Evolutionary conservation across 441 rosid species (phyloP).

Genomic region (Pelargonium myrrhifolium): DNA sequence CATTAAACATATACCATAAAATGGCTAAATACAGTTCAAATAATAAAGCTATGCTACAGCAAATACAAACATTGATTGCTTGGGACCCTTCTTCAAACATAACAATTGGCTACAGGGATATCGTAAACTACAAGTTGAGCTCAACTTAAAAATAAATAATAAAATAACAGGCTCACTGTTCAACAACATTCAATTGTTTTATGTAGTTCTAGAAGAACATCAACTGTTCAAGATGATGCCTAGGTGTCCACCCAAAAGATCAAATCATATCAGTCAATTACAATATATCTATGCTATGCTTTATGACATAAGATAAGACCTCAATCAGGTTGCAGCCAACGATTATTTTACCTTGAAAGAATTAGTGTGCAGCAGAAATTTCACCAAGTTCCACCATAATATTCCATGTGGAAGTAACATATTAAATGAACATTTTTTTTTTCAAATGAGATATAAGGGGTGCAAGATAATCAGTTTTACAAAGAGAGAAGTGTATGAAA

Average conservation of each 20-base stretch:
- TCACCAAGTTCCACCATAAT: background rate
- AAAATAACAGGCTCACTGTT: background rate
- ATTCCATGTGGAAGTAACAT: background rate
- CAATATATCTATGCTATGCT: background rate
- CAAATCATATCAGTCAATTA: background rate
- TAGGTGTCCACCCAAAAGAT: background rate
- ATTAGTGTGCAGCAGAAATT: background rate
- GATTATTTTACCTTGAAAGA: background rate
- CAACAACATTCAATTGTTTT: background rate
- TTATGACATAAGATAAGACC: background rate
- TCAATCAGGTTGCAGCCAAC: background rate
- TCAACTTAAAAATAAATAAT: background rate
- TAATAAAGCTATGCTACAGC: background rate
- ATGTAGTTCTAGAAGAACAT: background rate
- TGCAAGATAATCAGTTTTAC: background rate
- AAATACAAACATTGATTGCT: background rate
- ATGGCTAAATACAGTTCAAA: background rate
- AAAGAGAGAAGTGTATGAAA: background rate
- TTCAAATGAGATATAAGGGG: background rate
- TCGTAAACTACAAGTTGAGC: background rate
- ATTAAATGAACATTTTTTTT: background rate
- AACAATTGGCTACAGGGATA: background rate
- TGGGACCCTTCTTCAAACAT: background rate
- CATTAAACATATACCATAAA: background rate
- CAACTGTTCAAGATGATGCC: background rate